Evolutionary conservation across 495 filamentous ascomycete genomes (phyloP).

Genomic region (Margaritispora aquatica): DNA sequence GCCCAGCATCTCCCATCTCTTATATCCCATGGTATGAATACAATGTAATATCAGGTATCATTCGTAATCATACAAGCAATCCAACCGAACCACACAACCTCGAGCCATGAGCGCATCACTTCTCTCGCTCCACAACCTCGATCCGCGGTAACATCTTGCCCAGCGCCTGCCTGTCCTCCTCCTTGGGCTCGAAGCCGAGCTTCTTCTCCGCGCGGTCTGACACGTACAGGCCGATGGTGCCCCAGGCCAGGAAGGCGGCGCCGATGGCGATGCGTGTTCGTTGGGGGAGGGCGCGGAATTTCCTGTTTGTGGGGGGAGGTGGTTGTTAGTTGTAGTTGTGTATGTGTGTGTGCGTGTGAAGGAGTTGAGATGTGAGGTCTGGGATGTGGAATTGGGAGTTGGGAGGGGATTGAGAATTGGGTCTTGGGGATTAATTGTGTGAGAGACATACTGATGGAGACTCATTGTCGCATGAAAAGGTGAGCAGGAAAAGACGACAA

Average conservation of each 20-base stretch:
- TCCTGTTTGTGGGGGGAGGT: too few species aligned
- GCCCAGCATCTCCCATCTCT: too few species aligned
- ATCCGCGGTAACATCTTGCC: slow-evolving; percentile 43
- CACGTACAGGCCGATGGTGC: slow-evolving; percentile 15
- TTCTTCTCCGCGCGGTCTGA: slow-evolving; percentile 41
- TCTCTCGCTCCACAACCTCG: slow-evolving; percentile 34
- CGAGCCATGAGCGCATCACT: not conserved
- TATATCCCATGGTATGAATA: too few species aligned
- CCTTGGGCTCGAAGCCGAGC: slow-evolving; percentile 54
- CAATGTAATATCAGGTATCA: too few species aligned
- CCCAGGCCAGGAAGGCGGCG: slow-evolving; percentile 44
- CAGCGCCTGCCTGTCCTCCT: slow-evolving; percentile 54
- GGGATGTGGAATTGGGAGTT: not conserved
- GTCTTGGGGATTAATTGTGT: too few species aligned
- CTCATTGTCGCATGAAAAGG: not conserved
- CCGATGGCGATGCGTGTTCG: slow-evolving; percentile 60
- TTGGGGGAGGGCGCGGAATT: slow-evolving; percentile 53
- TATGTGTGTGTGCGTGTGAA: not conserved
- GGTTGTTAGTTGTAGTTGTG: not conserved
- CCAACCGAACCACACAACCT: too few species aligned
- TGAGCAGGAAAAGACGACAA: too few species aligned
- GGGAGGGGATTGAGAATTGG: not conserved
- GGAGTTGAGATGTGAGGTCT: not conserved
- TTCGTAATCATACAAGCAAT: too few species aligned
- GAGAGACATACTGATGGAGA: not conserved